phyloP scores from a whole-genome alignment of 2,329 filamentous ascomycete species.

The Apiospora malaysiana region DNA sequence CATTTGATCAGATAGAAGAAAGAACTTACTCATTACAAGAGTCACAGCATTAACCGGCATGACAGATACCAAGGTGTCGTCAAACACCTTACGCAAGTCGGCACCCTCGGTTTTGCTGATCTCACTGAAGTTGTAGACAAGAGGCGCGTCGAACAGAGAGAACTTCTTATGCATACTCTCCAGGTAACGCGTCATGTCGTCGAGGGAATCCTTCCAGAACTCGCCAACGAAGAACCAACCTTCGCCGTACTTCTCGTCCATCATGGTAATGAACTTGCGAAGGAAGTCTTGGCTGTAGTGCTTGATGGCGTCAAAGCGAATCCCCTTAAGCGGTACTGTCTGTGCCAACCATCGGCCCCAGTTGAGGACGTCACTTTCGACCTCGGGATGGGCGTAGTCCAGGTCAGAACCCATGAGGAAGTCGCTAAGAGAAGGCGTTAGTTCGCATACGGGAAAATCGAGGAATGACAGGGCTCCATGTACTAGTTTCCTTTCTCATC shows the following conservation, averaged over 20 bases:
- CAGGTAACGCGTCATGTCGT: conserved; percentile 62
- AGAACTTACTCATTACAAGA: conserved; percentile 62
- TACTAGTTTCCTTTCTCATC: conserved; percentile 63
- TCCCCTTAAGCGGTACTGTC: conserved; percentile 40
- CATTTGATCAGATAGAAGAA: conserved; percentile 52
- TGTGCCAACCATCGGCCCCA: conserved; percentile 39
- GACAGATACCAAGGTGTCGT: conserved; percentile 59
- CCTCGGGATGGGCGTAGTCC: conserved; percentile 39
- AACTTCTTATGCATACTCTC: conserved; percentile 63
- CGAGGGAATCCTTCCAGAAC: conserved; percentile 67
- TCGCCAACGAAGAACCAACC: conserved; percentile 72
- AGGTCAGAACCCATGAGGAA: conserved; percentile 43
- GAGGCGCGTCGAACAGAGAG: conserved; percentile 69
- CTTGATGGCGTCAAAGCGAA: conserved; percentile 42
- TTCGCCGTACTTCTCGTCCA: conserved; percentile 43
- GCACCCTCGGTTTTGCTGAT: conserved; percentile 61
- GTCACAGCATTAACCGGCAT: conserved; percentile 51
- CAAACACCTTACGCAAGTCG: conserved; percentile 68
- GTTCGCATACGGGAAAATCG: background rate
- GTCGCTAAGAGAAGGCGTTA: conserved; percentile 35
- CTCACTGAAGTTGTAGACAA: conserved; percentile 70
- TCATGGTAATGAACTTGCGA: conserved; percentile 35
- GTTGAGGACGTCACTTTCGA: conserved; percentile 36
- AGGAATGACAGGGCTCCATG: background rate
- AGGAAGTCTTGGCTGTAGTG: conserved; percentile 42